Conservation (phyloP, 495 filamentous ascomycete species). For the Podospora anserina region DNA sequence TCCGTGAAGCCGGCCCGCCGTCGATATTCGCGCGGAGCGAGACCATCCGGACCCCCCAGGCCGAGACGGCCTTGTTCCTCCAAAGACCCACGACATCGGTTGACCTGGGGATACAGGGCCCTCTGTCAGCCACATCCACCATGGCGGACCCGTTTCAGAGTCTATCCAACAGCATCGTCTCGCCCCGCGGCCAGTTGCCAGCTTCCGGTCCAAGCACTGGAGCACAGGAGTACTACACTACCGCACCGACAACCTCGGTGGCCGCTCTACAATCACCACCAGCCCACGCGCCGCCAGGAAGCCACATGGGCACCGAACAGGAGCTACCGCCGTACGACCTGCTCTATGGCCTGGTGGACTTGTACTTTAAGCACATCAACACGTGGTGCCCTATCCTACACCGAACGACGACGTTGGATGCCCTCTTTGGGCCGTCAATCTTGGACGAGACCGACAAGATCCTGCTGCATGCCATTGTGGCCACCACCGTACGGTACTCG, state of each 20-base stretch:
- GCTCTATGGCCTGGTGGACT: constrained; percentile 72
- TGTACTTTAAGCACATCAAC: constrained; percentile 90
- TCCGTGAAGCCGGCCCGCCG: constrained; percentile 29
- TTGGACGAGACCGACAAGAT: constrained; percentile 78
- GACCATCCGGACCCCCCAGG: constrained; percentile 48
- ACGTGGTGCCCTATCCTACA: constrained; percentile 89
- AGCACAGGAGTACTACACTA: constrained; percentile 45
- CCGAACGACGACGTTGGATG: constrained; percentile 71
- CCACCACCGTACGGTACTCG: constrained; percentile 79
- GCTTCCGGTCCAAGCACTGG: constrained; percentile 29
- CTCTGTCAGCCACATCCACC: constrained; percentile 21
- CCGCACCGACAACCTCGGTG: constrained; percentile 28
- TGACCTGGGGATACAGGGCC: constrained; percentile 37
- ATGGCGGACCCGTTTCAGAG: constrained; percentile 37
- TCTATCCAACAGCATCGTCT: constrained; percentile 30
- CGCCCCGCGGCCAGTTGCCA: constrained; percentile 36
- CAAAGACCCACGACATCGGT: constrained; percentile 53
- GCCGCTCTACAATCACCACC: constrained; percentile 41
- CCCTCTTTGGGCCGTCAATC: constrained; percentile 72
- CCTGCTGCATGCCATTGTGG: constrained; percentile 80
- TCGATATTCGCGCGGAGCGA: constrained; percentile 35
- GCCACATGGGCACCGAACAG: constrained; percentile 55
- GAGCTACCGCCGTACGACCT: constrained; percentile 84
- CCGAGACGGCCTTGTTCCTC: constrained; percentile 61
- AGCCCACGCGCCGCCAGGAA: constrained; percentile 37